Conservation (phyloP, 2,329 filamentous ascomycete genomes). For the Xylaria sp. region DNA sequence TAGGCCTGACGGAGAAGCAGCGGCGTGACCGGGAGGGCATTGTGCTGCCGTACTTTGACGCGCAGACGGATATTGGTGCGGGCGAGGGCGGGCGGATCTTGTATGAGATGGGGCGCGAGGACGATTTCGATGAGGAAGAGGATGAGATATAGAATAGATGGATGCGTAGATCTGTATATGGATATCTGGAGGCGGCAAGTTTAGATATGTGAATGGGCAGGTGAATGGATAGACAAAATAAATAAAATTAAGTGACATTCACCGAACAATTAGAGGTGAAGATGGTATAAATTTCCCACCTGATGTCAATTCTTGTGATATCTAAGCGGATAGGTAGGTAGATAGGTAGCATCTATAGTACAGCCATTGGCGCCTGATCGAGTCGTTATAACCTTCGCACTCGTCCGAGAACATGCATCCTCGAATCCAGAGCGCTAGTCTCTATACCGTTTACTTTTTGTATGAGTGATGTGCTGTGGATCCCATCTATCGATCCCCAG, state of each 20-base stretch:
- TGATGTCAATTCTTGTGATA: constrained; percentile 30
- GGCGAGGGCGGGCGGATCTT: constrained; percentile 93
- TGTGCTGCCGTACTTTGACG: constrained; percentile 95
- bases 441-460: constrained; percentile 10
- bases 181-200: too few species aligned
- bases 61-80: constrained; percentile 80
- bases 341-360: constrained; percentile 30
- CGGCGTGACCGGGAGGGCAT: constrained; percentile 86
- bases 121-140: constrained; percentile 93
- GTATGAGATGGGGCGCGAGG: constrained; percentile 96
- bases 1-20: constrained; percentile 92
- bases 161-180: too few species aligned
- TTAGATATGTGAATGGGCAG: constrained; percentile 32
- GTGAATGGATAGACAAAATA: neutral
- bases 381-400: constrained; percentile 1
- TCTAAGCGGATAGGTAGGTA: constrained; percentile 20
- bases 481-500: constrained; percentile 31
- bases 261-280: neutral
- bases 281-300: neutral
- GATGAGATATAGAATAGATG: constrained; percentile 48
- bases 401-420: constrained; percentile 1
- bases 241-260: neutral
- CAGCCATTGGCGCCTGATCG: constrained; percentile 23
- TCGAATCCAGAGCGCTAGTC: constrained; percentile 11
- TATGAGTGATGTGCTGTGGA: constrained; percentile 6